Conservation (phyloP, 345 rosid genomes). For the Gossypium rotundifolium region DNA sequence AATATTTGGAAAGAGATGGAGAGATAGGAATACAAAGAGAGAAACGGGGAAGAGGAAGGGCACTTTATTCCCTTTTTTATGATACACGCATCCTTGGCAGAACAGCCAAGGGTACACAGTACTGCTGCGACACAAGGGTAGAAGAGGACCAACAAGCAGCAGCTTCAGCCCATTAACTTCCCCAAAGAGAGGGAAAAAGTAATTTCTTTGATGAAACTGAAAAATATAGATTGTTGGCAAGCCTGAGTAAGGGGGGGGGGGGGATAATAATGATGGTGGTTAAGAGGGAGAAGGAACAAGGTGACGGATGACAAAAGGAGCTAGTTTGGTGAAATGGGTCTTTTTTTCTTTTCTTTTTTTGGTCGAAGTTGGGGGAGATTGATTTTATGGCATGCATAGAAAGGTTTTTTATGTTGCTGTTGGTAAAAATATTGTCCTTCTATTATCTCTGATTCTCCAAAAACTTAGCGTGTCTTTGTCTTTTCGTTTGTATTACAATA, state of each 20-base stretch:
- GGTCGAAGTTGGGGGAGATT: slow-evolving; percentile 18
- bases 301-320: not conserved
- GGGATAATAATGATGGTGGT: slow-evolving; percentile 20
- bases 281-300: slow-evolving; percentile 12
- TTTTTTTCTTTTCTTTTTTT: not conserved
- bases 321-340: slow-evolving; percentile 22
- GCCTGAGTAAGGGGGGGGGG: not conserved
- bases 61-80: slow-evolving; percentile 37
- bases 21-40: slow-evolving; percentile 6
- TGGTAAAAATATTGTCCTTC: slow-evolving; percentile 5
- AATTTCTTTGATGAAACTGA: slow-evolving; percentile 5
- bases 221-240: slow-evolving; percentile 14
- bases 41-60: slow-evolving; percentile 15
- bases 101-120: slow-evolving; percentile 27
- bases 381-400: slow-evolving; percentile 25
- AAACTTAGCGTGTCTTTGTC: not conserved
- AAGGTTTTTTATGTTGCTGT: not conserved
- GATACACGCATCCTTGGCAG: slow-evolving; percentile 56
- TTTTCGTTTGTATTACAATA: slow-evolving; percentile 6
- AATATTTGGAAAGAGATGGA: not conserved
- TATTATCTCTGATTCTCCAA: slow-evolving; percentile 10
- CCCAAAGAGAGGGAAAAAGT: not conserved
- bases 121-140: slow-evolving; percentile 22
- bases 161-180: not conserved
- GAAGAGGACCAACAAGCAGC: not conserved